Conservation (phyloP, 495 filamentous ascomycete species). For the Neurospora tetraspora region DNA sequence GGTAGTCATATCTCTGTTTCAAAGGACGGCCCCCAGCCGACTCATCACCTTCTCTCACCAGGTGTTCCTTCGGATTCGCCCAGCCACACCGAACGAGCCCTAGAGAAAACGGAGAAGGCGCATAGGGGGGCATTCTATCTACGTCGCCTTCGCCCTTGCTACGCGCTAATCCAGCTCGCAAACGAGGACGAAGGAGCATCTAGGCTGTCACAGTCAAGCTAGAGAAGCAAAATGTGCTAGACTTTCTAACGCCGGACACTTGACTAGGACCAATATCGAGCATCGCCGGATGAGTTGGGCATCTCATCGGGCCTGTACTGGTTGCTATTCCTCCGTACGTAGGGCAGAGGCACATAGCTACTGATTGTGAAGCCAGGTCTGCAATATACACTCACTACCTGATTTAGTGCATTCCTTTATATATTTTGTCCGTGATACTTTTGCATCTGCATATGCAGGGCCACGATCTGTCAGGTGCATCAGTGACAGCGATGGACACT, state of each 20-base stretch:
- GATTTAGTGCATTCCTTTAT: neutral
- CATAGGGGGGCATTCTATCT: rapidly evolving
- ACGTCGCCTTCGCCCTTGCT: neutral
- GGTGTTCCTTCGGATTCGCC: neutral
- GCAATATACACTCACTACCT: neutral
- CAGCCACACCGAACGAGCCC: neutral
- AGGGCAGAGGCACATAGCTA: neutral
- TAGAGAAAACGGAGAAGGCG: neutral
- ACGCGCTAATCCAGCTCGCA: neutral
- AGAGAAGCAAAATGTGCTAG: neutral
- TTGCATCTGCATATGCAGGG: neutral
- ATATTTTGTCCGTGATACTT: neutral
- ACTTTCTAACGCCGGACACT: neutral
- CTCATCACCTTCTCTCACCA: neutral
- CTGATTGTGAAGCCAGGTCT: neutral
- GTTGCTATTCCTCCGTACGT: neutral
- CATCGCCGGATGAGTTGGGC: neutral
- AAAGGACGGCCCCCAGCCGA: neutral
- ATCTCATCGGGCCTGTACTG: neutral
- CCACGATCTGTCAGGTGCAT: neutral
- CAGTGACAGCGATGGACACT: neutral
- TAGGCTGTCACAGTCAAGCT: neutral
- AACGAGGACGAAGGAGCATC: neutral
- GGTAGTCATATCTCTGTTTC: neutral
- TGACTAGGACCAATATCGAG: neutral